Conservation (phyloP, 768 basidiomycete species). For the Cystobasidium onofrii region DNA sequence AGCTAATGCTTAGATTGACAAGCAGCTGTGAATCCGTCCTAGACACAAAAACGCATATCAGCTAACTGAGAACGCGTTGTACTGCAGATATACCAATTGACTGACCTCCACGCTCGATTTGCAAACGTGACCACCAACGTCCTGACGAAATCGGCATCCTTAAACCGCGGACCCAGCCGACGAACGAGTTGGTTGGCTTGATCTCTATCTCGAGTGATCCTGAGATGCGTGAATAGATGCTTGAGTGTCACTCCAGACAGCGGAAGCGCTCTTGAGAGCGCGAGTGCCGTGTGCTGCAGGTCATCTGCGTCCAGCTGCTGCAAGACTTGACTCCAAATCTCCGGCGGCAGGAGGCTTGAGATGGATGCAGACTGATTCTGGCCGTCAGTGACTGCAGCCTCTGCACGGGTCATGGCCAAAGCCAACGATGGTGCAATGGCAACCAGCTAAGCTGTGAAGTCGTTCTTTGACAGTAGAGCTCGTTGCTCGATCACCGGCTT, state of each 20-base stretch:
- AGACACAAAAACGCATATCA: no score
- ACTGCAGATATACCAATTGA: slow-evolving; percentile 35
- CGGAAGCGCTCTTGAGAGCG: slow-evolving; percentile 61
- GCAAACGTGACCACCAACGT: background rate
- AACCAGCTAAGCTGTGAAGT: background rate
- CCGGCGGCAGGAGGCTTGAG: slow-evolving; percentile 52
- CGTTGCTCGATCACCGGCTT: background rate
- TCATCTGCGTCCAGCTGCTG: slow-evolving; percentile 50
- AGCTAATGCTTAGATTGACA: slow-evolving; percentile 52
- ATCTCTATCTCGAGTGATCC: slow-evolving; percentile 49
- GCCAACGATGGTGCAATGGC: background rate
- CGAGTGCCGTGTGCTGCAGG: slow-evolving; percentile 54
- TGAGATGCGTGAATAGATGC: slow-evolving; percentile 57
- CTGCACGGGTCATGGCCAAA: background rate
- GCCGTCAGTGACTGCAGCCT: background rate
- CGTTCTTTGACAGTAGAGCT: background rate
- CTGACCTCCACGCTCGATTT: slow-evolving; percentile 34
- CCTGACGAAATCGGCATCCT: background rate
- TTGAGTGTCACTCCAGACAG: slow-evolving; percentile 54
- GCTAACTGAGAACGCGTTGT: no score
- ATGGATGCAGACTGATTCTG: background rate
- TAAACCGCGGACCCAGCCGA: slow-evolving; percentile 49
- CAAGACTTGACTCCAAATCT: slow-evolving; percentile 60
- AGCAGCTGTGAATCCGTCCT: slow-evolving; percentile 39
- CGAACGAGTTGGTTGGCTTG: slow-evolving; percentile 57